Percentiles rank a stretch among this genome's conserved stretches.
Evolutionary conservation across 345 rosid species (phyloP).

Genomic region (Salix dunnii): DNA sequence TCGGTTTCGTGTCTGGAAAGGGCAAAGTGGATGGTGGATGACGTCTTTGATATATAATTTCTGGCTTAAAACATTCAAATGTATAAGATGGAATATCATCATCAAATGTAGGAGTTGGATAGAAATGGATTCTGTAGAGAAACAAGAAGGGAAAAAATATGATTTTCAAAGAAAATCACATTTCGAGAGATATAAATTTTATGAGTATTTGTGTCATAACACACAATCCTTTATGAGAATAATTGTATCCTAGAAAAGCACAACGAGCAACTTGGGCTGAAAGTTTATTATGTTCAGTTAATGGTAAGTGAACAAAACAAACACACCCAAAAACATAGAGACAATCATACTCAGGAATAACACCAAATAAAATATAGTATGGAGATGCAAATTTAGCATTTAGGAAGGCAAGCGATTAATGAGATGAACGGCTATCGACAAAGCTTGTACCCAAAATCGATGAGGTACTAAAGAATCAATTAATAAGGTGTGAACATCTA

Average conservation of each 20-base stretch:
- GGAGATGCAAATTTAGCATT: not conserved
- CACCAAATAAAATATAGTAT: not conserved
- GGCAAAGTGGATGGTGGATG: not conserved
- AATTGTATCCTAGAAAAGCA: not conserved
- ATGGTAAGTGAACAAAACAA: not conserved
- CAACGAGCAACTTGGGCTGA: not conserved
- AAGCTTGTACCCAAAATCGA: not conserved
- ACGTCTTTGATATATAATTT: too few relatives aligned
- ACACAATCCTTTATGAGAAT: not conserved
- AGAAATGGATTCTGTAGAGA: not conserved
- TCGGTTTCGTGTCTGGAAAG: not conserved
- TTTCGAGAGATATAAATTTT: not conserved
- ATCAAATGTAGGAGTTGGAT: not conserved
- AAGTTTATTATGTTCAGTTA: not conserved
- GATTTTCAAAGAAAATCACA: not conserved
- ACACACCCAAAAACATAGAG: not conserved
- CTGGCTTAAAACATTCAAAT: not conserved
- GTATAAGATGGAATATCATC: too few relatives aligned
- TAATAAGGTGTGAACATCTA: not conserved
- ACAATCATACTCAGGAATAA: not conserved
- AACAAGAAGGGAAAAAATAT: too few relatives aligned
- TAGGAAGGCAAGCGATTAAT: not conserved
- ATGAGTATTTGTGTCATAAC: not conserved
- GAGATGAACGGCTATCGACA: not conserved
- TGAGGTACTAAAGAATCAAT: not conserved